Base-by-base conservation (phyloP, 208 protist species). In the Leishmania martiniquensis region DNA sequence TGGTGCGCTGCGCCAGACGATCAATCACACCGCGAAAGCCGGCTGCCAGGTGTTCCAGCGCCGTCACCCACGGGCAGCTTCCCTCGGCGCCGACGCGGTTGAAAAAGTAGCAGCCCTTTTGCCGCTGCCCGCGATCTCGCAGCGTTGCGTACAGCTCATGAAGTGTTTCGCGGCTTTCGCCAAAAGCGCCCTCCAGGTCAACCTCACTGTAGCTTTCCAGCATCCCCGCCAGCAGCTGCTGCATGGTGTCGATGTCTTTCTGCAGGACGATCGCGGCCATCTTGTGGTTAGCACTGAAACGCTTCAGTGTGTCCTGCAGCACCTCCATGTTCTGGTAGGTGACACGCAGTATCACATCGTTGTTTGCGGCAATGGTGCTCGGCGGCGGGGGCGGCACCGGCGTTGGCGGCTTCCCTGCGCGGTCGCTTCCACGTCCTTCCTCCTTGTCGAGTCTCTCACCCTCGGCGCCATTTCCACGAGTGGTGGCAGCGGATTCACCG, bases 41-140 rank as follows among this genome's bases (percentile, higher is more conserved):
- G 0, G 77, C 68, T 51, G 76, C 83, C 32, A 97, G 81, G 75
- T 87, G 81, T 66, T 93, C 87, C 68, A 94, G 80, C 34, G 88
- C 91, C 12, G 75, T 74, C 59, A 85, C 76, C 87, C 89, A 93
- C 39, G 84, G 67, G 72, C 89, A 90, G 32, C 83, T 89, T 47
- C 81, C 89, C 70, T 94, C 89, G 47, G 91, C 93, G 17, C 81
- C 85, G 34, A 92, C 76, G 52, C 93, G 89, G 69, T 87, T 91
- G 71, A 96, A 95, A 69, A 97, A 95, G 83, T 97, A 97, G 78
- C 92, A 95, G 15, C 91, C 92, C 74, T 91, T 92, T 71, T 91
- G 87, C 37, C 86, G 82, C 25, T 82, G 87, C 5, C 76, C 81
- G 22, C 89, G 89, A 22, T 96, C 90, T 10, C 79, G 85, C 51